phyloP scores from a whole-genome alignment of 805 yeast genomes.

The Zygosaccharomyces kombuchaensis region DNA sequence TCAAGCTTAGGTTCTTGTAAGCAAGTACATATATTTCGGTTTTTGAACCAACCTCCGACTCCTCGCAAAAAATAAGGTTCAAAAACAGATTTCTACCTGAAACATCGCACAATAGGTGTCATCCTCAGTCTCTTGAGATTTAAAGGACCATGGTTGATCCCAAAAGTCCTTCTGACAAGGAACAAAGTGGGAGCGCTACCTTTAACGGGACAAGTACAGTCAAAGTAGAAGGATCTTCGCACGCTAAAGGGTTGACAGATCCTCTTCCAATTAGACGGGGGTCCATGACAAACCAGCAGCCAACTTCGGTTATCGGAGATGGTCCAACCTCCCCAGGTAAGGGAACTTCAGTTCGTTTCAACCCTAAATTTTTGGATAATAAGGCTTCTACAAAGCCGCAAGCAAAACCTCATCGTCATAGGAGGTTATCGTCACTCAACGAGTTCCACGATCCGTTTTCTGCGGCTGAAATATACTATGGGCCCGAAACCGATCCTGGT shows the following conservation, averaged over 20 bases:
- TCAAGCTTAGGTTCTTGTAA: not conserved
- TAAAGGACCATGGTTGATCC: conserved; percentile 1
- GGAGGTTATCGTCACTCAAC: conserved; percentile 42
- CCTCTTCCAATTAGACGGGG: not conserved
- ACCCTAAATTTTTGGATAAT: conserved; percentile 4
- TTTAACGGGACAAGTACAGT: not conserved
- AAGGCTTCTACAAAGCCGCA: not conserved
- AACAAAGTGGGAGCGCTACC: not conserved
- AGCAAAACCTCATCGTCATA: conserved; percentile 16
- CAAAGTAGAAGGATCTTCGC: not conserved
- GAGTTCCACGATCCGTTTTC: conserved; percentile 60
- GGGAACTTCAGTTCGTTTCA: conserved; percentile 1
- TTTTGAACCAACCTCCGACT: not conserved
- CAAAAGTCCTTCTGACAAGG: not conserved
- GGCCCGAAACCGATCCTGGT: conserved; percentile 55
- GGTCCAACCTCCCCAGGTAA: not conserved
- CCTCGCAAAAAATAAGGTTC: not conserved
- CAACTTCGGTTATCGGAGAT: not conserved
- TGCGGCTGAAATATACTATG: conserved; percentile 65
- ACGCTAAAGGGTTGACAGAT: not conserved
- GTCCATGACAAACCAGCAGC: not conserved
- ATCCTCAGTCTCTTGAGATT: not conserved
- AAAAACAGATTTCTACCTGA: not conserved
- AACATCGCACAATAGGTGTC: not conserved
- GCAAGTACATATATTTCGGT: not conserved